A percentile compares a stretch with the other conserved stretches of the same genome.
These are phyloP conservation scores for Mangifera indica DNA, from an alignment of 345 rosid genomes.

Conservation along the genomic window DNA sequence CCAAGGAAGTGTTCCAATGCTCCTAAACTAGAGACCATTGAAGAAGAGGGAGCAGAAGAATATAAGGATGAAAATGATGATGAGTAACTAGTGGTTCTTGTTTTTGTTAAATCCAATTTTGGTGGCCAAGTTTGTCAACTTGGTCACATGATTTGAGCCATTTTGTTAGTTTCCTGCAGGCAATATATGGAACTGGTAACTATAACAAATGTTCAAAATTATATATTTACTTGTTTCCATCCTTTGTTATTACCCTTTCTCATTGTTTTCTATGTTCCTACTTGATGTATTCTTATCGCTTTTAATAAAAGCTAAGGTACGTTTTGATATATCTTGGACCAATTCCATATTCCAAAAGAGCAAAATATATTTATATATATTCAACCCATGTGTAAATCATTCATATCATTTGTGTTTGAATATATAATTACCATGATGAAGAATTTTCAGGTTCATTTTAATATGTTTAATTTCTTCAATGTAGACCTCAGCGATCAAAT, in stretches of 20 bases:
- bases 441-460: too few relatives aligned
- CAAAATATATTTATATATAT: too few relatives aligned
- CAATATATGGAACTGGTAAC: too few relatives aligned
- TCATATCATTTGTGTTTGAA: too few relatives aligned
- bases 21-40: conserved; percentile 45
- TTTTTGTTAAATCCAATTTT: neutral
- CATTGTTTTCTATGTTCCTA: too few relatives aligned
- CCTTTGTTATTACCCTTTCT: neutral
- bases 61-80: conserved; percentile 9
- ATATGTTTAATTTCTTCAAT: too few relatives aligned
- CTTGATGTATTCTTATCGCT: neutral
- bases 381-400: too few relatives aligned
- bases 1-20: conserved; percentile 28
- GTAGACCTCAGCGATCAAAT: too few relatives aligned
- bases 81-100: neutral
- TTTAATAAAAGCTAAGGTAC: neutral
- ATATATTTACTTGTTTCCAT: neutral
- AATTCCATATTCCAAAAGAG: neutral
- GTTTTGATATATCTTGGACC: too few relatives aligned
- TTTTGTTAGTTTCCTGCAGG: neutral
- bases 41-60: conserved; percentile 43
- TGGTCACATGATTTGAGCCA: neutral
- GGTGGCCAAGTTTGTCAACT: neutral
- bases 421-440: too few relatives aligned
- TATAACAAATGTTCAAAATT: neutral